Evolutionary conservation across 257 asterid genomes (phyloP), one percentile per base, ranked within the genome.

Genomic region (Fraxinus pennsylvanica): DNA sequence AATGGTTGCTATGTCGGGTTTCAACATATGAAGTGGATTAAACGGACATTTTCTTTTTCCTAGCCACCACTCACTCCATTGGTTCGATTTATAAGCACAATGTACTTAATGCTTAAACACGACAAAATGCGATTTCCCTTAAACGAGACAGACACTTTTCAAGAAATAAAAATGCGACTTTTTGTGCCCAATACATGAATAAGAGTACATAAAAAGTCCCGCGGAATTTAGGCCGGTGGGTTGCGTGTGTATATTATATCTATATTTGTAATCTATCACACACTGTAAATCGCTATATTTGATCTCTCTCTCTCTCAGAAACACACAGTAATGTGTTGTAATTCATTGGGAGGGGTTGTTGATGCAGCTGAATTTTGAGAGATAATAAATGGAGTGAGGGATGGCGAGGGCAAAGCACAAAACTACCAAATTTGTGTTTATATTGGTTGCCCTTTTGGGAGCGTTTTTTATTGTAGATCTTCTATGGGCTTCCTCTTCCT

Each of bases 401-500:
- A 85, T 86, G 94, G 84, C 70, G 76, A 85, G 79, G 79, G 75
- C 81, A 65, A 88, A 83, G 78, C 90, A 81, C 75, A 89, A 43
- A 81, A 85, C 91, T 9, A 73, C 88, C 78, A 87, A 83, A 82
- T 82, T 90, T 74, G 94, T 85, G 75, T 83, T 92, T 47, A n/a
- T 78, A 7, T 80, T 88, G 76, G 86, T 89, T 67, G 91, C 82
- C 9, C 88, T 94, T 17, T 78, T 94, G 78, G 97, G 87, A 7
- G 84, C 83, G 29, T 89, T 91, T 77, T 80, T 94, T 22, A 66
- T 90, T 59, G 88, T 80, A 80, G 94, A 94, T 94, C 94, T 92
- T 81, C 87, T 91, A 17, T 92, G 98, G 97, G 95, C 97, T 25
- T 87, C 92, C 2, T 82, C 91, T 13, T 83, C 90, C 0, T 72